phyloP scores from a whole-genome alignment of 176 grass and related monocot species.

The Oropetium thomaeum region DNA sequence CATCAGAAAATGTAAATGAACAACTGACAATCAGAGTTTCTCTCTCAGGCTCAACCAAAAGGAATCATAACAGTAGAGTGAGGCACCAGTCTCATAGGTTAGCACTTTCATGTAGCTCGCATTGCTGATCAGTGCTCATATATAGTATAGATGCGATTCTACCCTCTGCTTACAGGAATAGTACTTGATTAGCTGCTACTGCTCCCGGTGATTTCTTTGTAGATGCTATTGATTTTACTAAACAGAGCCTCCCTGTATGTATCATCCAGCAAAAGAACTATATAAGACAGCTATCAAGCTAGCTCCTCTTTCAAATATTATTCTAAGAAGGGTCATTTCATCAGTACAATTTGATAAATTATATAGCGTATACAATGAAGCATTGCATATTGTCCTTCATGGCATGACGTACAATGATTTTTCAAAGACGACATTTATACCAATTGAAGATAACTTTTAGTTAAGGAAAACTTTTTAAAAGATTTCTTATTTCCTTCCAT shows the following conservation, averaged over 20 bases:
- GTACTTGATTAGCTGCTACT: slow-evolving; percentile 35
- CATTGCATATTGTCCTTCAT: neutral
- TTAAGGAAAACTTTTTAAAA: neutral
- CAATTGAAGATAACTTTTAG: neutral
- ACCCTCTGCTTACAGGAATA: neutral
- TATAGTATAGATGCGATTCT: slow-evolving; percentile 13
- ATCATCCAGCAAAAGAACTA: neutral
- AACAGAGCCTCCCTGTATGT: slow-evolving; percentile 54
- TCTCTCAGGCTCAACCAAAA: neutral
- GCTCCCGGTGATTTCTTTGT: slow-evolving; percentile 50
- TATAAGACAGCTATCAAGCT: neutral
- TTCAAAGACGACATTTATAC: neutral
- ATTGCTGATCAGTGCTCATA: slow-evolving; percentile 14
- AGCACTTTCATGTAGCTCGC: neutral
- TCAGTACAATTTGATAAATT: neutral
- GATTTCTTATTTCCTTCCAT: neutral
- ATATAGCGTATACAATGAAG: neutral
- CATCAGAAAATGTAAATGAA: neutral
- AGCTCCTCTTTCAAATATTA: neutral
- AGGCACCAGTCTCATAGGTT: neutral
- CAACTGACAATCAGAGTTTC: neutral
- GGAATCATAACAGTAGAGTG: slow-evolving; percentile 6
- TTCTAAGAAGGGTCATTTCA: neutral
- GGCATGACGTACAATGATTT: neutral
- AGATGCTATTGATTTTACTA: slow-evolving; percentile 53